Base-by-base conservation (phyloP, 169 alveolate genomes). In the Plasmodium knowlesi region DNA sequence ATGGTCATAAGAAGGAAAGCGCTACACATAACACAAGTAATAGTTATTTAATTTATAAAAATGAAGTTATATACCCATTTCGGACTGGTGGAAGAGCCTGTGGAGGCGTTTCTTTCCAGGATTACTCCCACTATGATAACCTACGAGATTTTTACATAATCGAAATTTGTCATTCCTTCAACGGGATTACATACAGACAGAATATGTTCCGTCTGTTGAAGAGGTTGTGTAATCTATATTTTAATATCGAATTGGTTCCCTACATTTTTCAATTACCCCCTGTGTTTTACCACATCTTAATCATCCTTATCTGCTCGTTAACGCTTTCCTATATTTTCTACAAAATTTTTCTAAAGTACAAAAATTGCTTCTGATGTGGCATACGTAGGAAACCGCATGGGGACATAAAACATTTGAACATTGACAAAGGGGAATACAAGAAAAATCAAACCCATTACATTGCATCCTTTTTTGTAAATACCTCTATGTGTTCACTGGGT, bases 161-260 rank as follows among this genome's bases (percentile, higher is more conserved):
- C 16, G 94, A 89, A 67, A 67, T 89, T 57, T 89, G 94, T 70
- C 90, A 89, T 72, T 72, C 43, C 32, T 89, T 89, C 25, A 89
- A 73, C 73, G 94, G 94, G 14, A 89, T 89, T 61, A 89, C 94
- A 39, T 89, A 57, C 41, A 89, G 71, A 89, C 94, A 89, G 72
- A 78, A 80, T 79, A n/a, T 61, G 16, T 28, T 79, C 50, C 34
- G 53, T 34, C 57, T 89, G 83, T 57, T 61, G 78, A 78, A 34
- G 71, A 89, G 57, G 50, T 61, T 89, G 71, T 79, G 82, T 25
- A 89, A 28, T 14, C 50, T 89, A 67, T 89, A 89, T 89, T 89
- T 89, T 79, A 89, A 89, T 79, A 43, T 79, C 19, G 94, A 89
- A 89, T 67, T 89, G 28, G 94, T 89, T 89, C 70, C 94, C 19